Base-by-base conservation (phyloP, 2,329 filamentous ascomycete genomes). In the Fusarium oligoseptatum region DNA sequence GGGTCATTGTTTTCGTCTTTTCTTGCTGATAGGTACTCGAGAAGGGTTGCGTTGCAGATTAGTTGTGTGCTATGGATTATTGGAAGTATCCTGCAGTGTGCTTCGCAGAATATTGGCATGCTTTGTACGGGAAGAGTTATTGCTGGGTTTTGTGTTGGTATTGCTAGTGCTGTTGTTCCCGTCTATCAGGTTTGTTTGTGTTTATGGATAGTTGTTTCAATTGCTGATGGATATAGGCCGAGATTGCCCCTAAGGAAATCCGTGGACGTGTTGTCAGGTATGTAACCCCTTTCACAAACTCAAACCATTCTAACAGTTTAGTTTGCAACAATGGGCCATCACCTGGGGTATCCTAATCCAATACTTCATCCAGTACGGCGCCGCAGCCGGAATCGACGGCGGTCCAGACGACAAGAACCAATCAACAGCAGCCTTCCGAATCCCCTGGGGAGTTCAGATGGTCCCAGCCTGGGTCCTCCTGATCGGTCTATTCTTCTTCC, bases 131-230 rank as follows among this genome's bases (percentile, higher is more conserved):
- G 93, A 4, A 91, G 94, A 72, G 84, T 92, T 72, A 89, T 95
- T 81, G 92, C 93, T 72, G 93, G 93, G 48, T 78, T 95, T 74
- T 91, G 91, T 66, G 92, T 95, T 65, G 94, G 93, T 70, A 94
- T 95, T 76, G 91, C 90, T 73, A 94, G 92, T 32, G 91, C 92
- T 9, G 86, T 94, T 76, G 92, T 94, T 2, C 92, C 91, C 0
- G 89, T 93, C 22, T 94, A 94, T 80, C 89, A 93, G 72, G 78
- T 80, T 52, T 4, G 24, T 15, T 50, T 6, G 5, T 2, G n/a
- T 9, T 36, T 56, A 2, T 12, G 12, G 22, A 56, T 34, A 12
- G 6, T 9, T 9, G 50, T 20, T 56, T 48, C 17, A 45, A 52
- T 15, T 60, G 15, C 57, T 69, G 43, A 69, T 45, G 2, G 17